These are phyloP conservation scores for Immersiella caudata DNA, from an alignment of 495 filamentous ascomycete genomes.

Conservation along the genomic window DNA sequence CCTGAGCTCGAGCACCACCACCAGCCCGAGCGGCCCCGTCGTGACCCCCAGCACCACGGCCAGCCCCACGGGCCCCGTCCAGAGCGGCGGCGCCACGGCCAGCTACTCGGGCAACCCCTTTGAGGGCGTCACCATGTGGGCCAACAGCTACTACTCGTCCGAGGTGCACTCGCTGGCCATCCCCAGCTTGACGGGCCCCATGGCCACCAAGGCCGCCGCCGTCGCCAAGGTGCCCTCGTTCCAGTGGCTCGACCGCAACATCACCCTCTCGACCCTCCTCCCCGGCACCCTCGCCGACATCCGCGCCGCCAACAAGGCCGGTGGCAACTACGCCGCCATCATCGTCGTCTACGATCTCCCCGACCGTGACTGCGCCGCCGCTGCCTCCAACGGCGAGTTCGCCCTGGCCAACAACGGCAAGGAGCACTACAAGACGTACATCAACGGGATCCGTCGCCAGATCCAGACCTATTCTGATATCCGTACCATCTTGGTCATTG, in stretches of 20 bases:
- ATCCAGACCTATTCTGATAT: conserved; percentile 58
- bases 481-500: conserved; percentile 59
- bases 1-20: conserved; percentile 19
- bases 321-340: conserved; percentile 42
- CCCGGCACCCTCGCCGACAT: conserved; percentile 56
- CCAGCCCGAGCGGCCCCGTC: conserved; percentile 1
- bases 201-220: conserved; percentile 51
- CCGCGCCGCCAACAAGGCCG: conserved; percentile 57
- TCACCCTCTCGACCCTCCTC: conserved; percentile 61
- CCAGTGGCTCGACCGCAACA: conserved; percentile 66
- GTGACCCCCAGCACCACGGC: conserved; percentile 19
- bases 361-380: conserved; percentile 75
- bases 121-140: conserved; percentile 55
- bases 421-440: conserved; percentile 70
- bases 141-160: conserved; percentile 61
- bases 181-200: conserved; percentile 44
- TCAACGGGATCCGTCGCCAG: conserved; percentile 65
- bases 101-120: conserved; percentile 57
- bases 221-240: conserved; percentile 73
- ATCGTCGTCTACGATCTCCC: conserved; percentile 78
- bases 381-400: conserved; percentile 77
- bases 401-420: conserved; percentile 58
- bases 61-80: conserved; percentile 9
- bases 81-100: conserved; percentile 29
- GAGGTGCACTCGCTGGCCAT: conserved; percentile 56